A percentile compares a stretch with the other conserved stretches of the same genome.
These are phyloP conservation scores for Hygrophorus pudorinus DNA, from an alignment of 768 basidiomycete species.

Conservation along the genomic window DNA sequence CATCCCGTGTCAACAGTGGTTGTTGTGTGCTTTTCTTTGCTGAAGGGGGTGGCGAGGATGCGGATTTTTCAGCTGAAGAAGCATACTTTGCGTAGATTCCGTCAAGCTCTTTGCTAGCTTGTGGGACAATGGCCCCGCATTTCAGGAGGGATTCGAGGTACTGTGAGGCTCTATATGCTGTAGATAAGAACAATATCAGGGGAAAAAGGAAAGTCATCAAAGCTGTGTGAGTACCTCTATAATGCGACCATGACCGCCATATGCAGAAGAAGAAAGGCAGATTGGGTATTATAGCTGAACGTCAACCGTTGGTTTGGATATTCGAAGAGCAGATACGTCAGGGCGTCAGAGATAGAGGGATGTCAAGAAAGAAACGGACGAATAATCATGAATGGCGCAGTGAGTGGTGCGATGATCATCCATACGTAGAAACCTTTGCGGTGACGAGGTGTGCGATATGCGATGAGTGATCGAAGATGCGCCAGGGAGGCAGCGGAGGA, in stretches of 20 bases:
- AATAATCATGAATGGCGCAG: conserved; percentile 66
- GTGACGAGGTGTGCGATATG: conserved; percentile 52
- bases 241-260: conserved; percentile 83
- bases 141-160: conserved; percentile 55
- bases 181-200: background rate
- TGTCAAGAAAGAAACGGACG: conserved; percentile 42
- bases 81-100: conserved; percentile 33
- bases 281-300: conserved; percentile 68
- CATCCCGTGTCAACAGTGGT: conserved; percentile 41
- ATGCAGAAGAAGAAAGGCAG: conserved; percentile 78
- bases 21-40: conserved; percentile 13
- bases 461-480: conserved; percentile 43
- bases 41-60: conserved; percentile 8
- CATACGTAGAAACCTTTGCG: conserved; percentile 55
- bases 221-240: conserved; percentile 40
- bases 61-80: conserved; percentile 5
- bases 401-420: conserved; percentile 59
- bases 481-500: conserved; percentile 23
- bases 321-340: background rate
- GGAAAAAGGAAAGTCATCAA: too few species aligned
- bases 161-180: conserved; percentile 63
- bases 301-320: background rate
- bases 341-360: background rate
- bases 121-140: conserved; percentile 43
- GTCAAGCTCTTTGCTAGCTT: conserved; percentile 46